A percentile compares a stretch with the other conserved stretches of the same genome.
Conservation (phyloP, 106 monocot species). For the Amphibolis antarctica region DNA sequence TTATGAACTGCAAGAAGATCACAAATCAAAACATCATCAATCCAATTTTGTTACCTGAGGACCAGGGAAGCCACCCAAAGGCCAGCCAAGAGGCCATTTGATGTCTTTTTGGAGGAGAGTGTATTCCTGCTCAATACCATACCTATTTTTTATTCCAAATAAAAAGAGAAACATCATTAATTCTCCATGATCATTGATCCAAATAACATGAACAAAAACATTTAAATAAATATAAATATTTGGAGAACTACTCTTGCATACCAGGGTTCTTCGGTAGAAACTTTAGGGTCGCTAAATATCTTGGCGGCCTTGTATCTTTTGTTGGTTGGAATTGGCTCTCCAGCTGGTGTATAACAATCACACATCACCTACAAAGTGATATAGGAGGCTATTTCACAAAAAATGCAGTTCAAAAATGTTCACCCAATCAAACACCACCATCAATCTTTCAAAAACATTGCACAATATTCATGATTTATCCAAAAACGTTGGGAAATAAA, state of each 20-base stretch:
- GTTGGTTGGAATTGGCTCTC: conserved; percentile 64
- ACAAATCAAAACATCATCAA: too few relatives aligned
- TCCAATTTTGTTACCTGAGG: conserved; percentile 70
- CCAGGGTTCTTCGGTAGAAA: conserved; percentile 51
- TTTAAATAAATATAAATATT: background rate
- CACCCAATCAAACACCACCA: too few relatives aligned
- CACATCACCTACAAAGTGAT: conserved; percentile 66
- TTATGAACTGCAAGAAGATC: too few relatives aligned
- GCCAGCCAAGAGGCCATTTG: conserved; percentile 88
- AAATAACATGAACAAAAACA: background rate
- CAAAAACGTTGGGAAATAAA: too few relatives aligned
- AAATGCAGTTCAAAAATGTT: too few relatives aligned
- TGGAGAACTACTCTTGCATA: conserved; percentile 5
- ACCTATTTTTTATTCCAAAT: conserved; percentile 26
- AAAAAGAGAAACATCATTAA: background rate
- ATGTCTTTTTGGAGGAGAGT: conserved; percentile 74
- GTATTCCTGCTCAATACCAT: conserved; percentile 80
- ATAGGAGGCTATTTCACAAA: too few relatives aligned
- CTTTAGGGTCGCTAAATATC: conserved; percentile 63
- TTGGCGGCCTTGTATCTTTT: conserved; percentile 46
- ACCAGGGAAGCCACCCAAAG: conserved; percentile 66
- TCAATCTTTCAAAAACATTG: too few relatives aligned
- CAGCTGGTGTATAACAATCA: conserved; percentile 59
- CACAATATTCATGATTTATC: too few relatives aligned
- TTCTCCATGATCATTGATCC: background rate